Evolutionary conservation across 2,329 filamentous ascomycete species (phyloP).

Genomic region (Ambrosiella xylebori): DNA sequence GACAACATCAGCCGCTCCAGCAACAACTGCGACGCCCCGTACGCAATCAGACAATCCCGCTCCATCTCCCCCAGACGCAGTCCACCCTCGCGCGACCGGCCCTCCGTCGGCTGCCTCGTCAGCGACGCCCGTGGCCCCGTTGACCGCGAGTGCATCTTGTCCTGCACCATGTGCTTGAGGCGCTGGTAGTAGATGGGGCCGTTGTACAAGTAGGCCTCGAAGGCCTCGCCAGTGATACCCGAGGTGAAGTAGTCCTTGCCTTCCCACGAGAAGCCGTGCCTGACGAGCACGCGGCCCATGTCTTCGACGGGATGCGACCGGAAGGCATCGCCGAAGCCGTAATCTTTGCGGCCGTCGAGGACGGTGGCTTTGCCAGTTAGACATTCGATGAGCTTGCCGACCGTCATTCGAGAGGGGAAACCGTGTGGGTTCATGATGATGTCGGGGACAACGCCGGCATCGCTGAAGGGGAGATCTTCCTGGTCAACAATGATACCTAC

Average conservation of each 20-base stretch:
- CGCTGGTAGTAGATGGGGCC: constrained; percentile 99
- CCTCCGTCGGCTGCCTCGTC: constrained; percentile 90
- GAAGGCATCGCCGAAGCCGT: constrained; percentile 69
- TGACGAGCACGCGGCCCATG: constrained; percentile 71
- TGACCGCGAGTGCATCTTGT: constrained; percentile 96
- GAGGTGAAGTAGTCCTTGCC: constrained; percentile 95
- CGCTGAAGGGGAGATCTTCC: constrained; percentile 91
- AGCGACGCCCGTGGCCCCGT: constrained; percentile 81
- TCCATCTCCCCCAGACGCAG: constrained; percentile 96
- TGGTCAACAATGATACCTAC: constrained; percentile 93
- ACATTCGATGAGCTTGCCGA: constrained; percentile 92
- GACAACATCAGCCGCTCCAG: constrained; percentile 89
- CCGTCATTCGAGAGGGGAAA: constrained; percentile 99
- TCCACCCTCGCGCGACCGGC: constrained; percentile 80
- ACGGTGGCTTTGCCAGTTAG: constrained; percentile 88
- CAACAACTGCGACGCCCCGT: constrained; percentile 81
- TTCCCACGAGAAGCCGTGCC: constrained; percentile 85
- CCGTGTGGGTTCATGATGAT: constrained; percentile 99
- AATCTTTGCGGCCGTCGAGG: constrained; percentile 67
- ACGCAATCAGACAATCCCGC: constrained; percentile 92
- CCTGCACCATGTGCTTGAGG: constrained; percentile 98
- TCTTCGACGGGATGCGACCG: constrained; percentile 69
- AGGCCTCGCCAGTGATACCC: constrained; percentile 81
- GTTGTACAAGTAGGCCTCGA: constrained; percentile 95
- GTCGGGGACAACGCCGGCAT: constrained; percentile 79